phyloP scores from a whole-genome alignment of 2,329 filamentous ascomycete genomes.

The Diaporthe ilicicola region DNA sequence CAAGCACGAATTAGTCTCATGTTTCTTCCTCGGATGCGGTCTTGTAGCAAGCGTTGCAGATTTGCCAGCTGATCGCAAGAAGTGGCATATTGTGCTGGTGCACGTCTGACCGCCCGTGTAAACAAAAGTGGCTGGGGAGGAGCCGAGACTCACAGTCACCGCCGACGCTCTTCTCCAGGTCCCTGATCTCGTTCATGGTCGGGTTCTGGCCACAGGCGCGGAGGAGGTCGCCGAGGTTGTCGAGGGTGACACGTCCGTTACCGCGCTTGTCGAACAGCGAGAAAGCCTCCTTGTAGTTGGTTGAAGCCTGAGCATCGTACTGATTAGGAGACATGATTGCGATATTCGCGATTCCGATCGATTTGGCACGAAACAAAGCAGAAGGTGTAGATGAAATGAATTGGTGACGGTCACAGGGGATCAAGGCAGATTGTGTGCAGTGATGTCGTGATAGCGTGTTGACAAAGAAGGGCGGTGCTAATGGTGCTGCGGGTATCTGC shows the following conservation, averaged over 20 bases:
- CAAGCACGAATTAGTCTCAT: constrained; percentile 29
- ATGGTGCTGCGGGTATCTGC: constrained; percentile 1
- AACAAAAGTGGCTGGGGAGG: constrained; percentile 15
- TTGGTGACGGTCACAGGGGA: neutral
- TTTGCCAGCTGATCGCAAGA: neutral
- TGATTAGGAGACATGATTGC: constrained; percentile 60
- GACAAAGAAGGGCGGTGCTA: neutral
- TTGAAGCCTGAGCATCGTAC: constrained; percentile 71
- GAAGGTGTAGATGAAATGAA: neutral
- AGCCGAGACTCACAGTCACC: constrained; percentile 80
- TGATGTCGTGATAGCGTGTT: neutral
- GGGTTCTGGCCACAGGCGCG: constrained; percentile 98
- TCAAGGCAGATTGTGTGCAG: neutral
- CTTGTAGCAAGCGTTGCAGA: neutral
- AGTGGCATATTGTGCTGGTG: neutral
- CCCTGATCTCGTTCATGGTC: constrained; percentile 89
- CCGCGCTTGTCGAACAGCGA: constrained; percentile 99
- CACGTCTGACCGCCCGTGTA: neutral
- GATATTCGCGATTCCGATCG: neutral
- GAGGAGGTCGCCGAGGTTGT: constrained; percentile 90
- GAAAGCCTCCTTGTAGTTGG: constrained; percentile 99
- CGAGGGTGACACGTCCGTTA: constrained; percentile 87
- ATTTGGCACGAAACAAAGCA: neutral
- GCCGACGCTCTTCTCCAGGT: constrained; percentile 90
- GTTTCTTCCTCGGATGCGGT: neutral